Base-by-base conservation (phyloP, 2,329 filamentous ascomycete species). In the Phoma sp. region DNA sequence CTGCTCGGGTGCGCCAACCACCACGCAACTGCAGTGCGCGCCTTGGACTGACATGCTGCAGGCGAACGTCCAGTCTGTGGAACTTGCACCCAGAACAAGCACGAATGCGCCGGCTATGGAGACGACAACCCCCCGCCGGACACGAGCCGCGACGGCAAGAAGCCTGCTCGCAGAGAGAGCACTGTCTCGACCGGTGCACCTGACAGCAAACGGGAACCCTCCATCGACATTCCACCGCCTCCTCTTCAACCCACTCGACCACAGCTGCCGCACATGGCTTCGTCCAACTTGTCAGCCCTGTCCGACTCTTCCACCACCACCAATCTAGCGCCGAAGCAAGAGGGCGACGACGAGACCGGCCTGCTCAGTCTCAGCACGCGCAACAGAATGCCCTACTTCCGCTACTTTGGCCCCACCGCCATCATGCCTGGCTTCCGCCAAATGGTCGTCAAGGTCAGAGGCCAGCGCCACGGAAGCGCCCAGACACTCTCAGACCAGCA, bases 361-460 rank as follows among this genome's bases (percentile, higher is more conserved):
- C 37, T 57, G 17, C 55, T 76, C 48, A 80, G 73, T 63, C 71
- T 80, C 38, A 84, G 58, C 79, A 84, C 63, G 74, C 78, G 71
- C 80, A 84, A 89, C 68, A 84, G 88, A 49, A 90, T 96, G 60
- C 92, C 92, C 0, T 96, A 95, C 72, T 96, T 96, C 67, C 83
- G 92, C 57, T 96, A 95, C 75, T 95, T 96, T 71, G 92, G 92
- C 0, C 91, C 91, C 0, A 96, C 92, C 1, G 92, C 92, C 59
- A 96, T 96, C 68, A 91, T 95, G 47, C 92, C 92, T 1, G 92
- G 92, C 21, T 96, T 92, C 78, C 96, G 96, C 75, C 91, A 96
- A 74, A 96, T 96, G 91, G 90, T 96, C 24, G 88, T 90, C 55
- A 88, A 89, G 49, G 85, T 93, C 27, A 84, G 88, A 55, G 87